Evolutionary conservation across 2,329 filamentous ascomycete genomes (phyloP).

Genomic region (Aspergillus niger): DNA sequence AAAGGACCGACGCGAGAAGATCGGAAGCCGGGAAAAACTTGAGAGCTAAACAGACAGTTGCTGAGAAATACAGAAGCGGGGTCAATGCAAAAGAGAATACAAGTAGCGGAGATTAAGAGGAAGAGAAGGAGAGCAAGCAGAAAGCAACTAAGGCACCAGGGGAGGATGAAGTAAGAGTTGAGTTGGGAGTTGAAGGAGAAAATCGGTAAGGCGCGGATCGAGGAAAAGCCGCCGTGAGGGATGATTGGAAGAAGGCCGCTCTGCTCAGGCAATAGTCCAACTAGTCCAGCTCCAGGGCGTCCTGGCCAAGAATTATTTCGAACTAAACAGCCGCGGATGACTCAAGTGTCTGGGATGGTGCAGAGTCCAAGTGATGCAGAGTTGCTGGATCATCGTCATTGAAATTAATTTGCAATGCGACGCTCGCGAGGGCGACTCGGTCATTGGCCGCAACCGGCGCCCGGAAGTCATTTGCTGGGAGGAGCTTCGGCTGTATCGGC

Average conservation of each 20-base stretch:
- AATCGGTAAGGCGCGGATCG: constrained; percentile 21
- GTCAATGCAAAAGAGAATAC: neutral
- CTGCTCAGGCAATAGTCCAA: constrained; percentile 17
- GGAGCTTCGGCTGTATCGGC: constrained; percentile 15
- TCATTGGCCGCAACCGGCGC: constrained; percentile 13
- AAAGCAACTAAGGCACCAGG: neutral
- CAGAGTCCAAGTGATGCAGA: neutral
- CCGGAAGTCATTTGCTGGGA: constrained; percentile 3
- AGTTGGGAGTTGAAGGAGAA: constrained; percentile 7
- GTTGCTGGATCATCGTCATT: neutral
- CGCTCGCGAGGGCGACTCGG: neutral
- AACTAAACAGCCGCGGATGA: constrained; percentile 8
- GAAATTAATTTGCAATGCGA: constrained; percentile 8
- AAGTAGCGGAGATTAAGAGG: constrained; percentile 2
- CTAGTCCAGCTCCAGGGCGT: neutral
- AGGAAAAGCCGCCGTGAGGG: constrained; percentile 12
- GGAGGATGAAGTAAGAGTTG: constrained; percentile 8
- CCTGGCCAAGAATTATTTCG: constrained; percentile 1
- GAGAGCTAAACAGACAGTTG: neutral
- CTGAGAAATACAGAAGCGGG: neutral
- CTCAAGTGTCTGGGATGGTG: neutral
- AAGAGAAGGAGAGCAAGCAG: neutral
- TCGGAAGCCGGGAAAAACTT: neutral
- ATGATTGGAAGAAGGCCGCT: constrained; percentile 6
- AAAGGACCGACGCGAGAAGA: neutral